Percentiles rank a stretch among this genome's conserved stretches.
Evolutionary conservation across 176 grass and related monocot genomes (phyloP).

Genomic region (Bonia amplexicaulis): DNA sequence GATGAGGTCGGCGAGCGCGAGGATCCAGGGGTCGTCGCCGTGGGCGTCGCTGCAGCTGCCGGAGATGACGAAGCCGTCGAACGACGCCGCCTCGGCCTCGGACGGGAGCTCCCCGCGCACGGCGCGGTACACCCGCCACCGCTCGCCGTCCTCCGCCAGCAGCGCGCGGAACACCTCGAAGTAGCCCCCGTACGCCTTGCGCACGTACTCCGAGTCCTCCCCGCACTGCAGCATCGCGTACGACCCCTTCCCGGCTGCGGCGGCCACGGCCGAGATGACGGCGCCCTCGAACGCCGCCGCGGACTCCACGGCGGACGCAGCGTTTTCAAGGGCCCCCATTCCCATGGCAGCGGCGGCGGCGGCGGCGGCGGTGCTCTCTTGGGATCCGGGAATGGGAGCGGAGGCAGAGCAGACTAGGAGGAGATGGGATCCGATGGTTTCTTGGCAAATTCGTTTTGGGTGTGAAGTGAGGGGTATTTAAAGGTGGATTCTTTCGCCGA

Average conservation of each 20-base stretch:
- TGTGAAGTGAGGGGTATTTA: constrained; percentile 18
- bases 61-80: constrained; percentile 74
- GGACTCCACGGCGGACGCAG: not conserved
- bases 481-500: not conserved
- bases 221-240: constrained; percentile 84
- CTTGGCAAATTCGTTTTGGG: not conserved
- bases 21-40: constrained; percentile 62
- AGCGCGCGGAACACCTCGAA: constrained; percentile 65
- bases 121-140: constrained; percentile 65
- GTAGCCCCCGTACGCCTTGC: constrained; percentile 70
- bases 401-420: not conserved
- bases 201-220: constrained; percentile 86
- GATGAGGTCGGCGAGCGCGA: constrained; percentile 57
- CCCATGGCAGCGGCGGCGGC: constrained; percentile 30
- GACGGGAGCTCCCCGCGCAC: constrained; percentile 57
- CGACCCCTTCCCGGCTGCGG: not conserved
- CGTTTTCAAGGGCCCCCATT: constrained; percentile 33
- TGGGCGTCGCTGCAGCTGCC: constrained; percentile 92
- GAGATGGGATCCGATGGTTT: not conserved
- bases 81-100: constrained; percentile 27
- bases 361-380: not conserved
- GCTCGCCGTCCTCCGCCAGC: constrained; percentile 68
- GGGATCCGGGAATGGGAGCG: constrained; percentile 14
- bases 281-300: not conserved
- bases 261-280: not conserved